Evolutionary conservation across 495 filamentous ascomycete species (phyloP), one percentile per base, ranked within the genome.

Genomic region (Aspergillus asperescens): DNA sequence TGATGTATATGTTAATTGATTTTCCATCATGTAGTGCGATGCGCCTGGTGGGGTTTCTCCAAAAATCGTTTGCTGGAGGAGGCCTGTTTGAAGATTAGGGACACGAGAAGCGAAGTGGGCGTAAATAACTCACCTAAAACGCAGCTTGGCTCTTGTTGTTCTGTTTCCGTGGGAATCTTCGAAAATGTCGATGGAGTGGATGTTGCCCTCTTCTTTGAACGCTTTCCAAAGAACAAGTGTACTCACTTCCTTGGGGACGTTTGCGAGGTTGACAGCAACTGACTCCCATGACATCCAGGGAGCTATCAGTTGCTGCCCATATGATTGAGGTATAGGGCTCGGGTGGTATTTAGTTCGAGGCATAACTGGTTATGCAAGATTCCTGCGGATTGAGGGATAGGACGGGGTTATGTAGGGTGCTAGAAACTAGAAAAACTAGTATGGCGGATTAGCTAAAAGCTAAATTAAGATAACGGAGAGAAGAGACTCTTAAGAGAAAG

Each of bases 171-270:
- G 56, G 7, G 37, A 29, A 47, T 75, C 63, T 31, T 72, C 70
- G 25, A 65, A 74, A 1, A 79, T 58, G 22, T 78, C 75, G 41
- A 80, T 76, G 0, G 65, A 62, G 12, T 60, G 54, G 18, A 79
- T 61, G 4, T 56, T 55, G 0, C 77, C 77, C 41, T 80, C 63
- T 1, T 59, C 55, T 2, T 58, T 57, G 46, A 80, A 74, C 1
- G 64, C 56, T 4, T 57, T 32, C 65, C 74, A 75, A 9, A 80
- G 48, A 5, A 51, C 54, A 12, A 58, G 52, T 0, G 74, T 73
- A 18, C 49, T 70, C 8, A 54, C 55, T 23, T 67, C 62, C 10
- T 45, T 23, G 0, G 76, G 73, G 9, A 80, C 20, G 9, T 60
- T 60, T 0, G 12, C 46, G 13, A 78, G 32, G 15, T 58, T 63